A percentile compares a stretch with the other conserved stretches of the same genome.
Conservation (phyloP, 257 asterid species). For the Lycium barbarum region DNA sequence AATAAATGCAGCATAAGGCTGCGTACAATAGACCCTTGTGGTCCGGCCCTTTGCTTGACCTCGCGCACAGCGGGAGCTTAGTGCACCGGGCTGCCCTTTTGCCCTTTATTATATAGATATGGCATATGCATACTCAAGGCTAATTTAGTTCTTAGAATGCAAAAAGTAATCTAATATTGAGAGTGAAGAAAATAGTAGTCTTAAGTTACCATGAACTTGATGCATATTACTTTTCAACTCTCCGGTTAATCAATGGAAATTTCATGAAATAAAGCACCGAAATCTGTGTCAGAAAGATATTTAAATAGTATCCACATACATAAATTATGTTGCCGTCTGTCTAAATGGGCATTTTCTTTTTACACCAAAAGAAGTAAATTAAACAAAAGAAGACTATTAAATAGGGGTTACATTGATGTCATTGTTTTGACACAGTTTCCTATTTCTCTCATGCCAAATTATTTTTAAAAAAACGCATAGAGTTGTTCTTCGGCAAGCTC, state of each 20-base stretch:
- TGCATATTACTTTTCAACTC: not conserved
- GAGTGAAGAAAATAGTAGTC: not conserved
- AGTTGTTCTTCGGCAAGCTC: not conserved
- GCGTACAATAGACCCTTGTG: too few relatives aligned
- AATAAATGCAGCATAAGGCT: too few relatives aligned
- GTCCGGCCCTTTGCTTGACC: too few relatives aligned
- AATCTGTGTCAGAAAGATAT: not conserved
- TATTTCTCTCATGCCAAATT: not conserved
- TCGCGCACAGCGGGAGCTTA: too few relatives aligned
- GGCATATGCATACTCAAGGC: not conserved
- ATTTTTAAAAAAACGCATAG: not conserved
- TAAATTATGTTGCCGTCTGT: not conserved
- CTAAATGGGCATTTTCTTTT: not conserved
- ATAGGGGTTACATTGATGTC: not conserved
- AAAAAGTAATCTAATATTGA: not conserved
- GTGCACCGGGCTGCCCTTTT: too few relatives aligned
- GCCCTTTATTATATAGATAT: slow-evolving; percentile 7
- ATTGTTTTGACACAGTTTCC: not conserved
- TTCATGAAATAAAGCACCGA: not conserved
- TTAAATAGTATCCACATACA: not conserved
- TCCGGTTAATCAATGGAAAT: slow-evolving; percentile 5
- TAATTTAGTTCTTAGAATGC: not conserved
- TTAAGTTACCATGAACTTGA: not conserved
- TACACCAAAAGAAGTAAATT: not conserved
- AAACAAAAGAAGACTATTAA: not conserved